Conservation (phyloP, 306 rosid genomes). For the Dicorynia guianensis region DNA sequence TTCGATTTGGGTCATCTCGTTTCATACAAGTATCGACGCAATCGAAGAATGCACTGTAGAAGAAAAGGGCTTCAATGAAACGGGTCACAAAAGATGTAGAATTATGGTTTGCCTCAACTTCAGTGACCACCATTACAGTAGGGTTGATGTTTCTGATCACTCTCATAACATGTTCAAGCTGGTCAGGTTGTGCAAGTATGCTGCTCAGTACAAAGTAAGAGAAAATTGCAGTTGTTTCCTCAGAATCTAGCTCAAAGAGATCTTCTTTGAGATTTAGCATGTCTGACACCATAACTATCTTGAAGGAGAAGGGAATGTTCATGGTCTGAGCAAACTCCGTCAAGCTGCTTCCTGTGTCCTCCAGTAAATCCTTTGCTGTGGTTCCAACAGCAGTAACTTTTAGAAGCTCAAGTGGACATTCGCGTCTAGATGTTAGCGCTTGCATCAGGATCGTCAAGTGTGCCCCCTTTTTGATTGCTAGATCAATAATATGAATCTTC, state of each 20-base stretch:
- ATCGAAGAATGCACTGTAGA: constrained; percentile 62
- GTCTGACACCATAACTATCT: constrained; percentile 55
- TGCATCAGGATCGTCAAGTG: constrained; percentile 50
- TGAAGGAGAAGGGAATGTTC: constrained; percentile 58
- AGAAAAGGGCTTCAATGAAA: constrained; percentile 72
- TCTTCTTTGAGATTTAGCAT: constrained; percentile 52
- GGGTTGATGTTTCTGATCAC: constrained; percentile 56
- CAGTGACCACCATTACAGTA: constrained; percentile 52
- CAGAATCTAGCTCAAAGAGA: constrained; percentile 47
- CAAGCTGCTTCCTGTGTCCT: constrained; percentile 47
- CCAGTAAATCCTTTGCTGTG: background rate
- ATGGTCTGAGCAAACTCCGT: constrained; percentile 45
- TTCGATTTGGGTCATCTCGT: constrained; percentile 49
- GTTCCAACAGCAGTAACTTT: constrained; percentile 49
- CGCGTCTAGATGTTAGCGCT: constrained; percentile 38
- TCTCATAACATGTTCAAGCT: constrained; percentile 58
- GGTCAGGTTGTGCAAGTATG: constrained; percentile 51
- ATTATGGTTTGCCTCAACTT: constrained; percentile 69
- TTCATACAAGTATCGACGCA: constrained; percentile 57
- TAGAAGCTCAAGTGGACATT: constrained; percentile 43
- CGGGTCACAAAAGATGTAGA: constrained; percentile 64
- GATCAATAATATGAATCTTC: constrained; percentile 52
- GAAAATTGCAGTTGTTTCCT: constrained; percentile 58
- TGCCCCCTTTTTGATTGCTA: constrained; percentile 43
- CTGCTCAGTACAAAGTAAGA: constrained; percentile 40